Conservation (phyloP, 441 rosid species). For the Bruguiera hainesii region DNA sequence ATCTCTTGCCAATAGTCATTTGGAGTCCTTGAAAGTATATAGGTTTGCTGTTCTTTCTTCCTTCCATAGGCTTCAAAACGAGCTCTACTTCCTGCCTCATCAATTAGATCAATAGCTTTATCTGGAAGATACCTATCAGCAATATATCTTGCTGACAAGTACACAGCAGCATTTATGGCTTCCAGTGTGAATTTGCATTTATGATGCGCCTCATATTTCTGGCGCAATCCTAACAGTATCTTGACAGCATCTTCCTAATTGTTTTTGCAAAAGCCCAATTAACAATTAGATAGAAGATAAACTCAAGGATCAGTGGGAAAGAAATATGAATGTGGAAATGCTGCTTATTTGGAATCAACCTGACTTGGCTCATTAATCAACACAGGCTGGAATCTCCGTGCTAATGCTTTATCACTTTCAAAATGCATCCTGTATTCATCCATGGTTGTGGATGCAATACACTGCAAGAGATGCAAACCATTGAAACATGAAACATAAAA, state of each 20-base stretch:
- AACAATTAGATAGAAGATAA: constrained; percentile 15
- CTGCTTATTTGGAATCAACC: constrained; percentile 9
- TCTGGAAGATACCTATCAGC: constrained; percentile 56
- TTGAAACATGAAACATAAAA: neutral
- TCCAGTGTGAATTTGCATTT: constrained; percentile 77
- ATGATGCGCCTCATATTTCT: constrained; percentile 92
- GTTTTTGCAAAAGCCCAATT: constrained; percentile 17
- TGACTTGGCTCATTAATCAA: constrained; percentile 71
- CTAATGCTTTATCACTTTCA: constrained; percentile 91
- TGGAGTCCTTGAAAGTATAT: constrained; percentile 76
- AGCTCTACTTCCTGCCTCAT: constrained; percentile 89
- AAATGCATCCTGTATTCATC: constrained; percentile 87
- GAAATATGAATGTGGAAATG: constrained; percentile 17
- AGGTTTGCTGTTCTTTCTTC: constrained; percentile 73
- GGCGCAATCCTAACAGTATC: constrained; percentile 80
- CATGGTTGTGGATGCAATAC: constrained; percentile 91
- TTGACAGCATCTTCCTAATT: constrained; percentile 80
- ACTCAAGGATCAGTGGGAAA: constrained; percentile 1
- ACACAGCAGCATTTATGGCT: constrained; percentile 76
- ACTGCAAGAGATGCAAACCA: constrained; percentile 37
- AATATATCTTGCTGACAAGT: constrained; percentile 83
- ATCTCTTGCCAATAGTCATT: constrained; percentile 98
- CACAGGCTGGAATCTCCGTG: constrained; percentile 92
- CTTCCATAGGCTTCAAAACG: constrained; percentile 72
- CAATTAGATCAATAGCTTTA: constrained; percentile 56